These are phyloP conservation scores for Apiotrichum gamsii DNA, from an alignment of 1,284 basidiomycete genomes.

Conservation along the genomic window DNA sequence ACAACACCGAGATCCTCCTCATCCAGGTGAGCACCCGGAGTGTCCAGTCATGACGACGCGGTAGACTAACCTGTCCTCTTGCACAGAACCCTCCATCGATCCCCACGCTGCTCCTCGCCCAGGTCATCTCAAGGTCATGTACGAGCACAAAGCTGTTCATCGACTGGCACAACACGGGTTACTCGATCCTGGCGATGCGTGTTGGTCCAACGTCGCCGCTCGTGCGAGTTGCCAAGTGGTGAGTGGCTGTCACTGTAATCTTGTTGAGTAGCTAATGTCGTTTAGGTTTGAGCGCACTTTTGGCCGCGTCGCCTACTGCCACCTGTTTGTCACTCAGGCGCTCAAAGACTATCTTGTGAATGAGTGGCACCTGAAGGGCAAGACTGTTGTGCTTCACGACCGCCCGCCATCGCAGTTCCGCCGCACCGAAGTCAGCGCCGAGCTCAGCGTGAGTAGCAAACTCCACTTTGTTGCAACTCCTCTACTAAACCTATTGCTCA, in stretches of 20 bases:
- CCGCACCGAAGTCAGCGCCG: constrained; percentile 60
- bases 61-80: not conserved
- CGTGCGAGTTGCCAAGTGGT: constrained; percentile 71
- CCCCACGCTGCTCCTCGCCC: constrained; percentile 81
- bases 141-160: constrained; percentile 81
- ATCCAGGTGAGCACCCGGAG: constrained; percentile 63
- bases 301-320: constrained; percentile 73
- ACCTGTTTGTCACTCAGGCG: constrained; percentile 88
- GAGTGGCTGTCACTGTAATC: too few relatives aligned
- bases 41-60: not conserved
- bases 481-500: constrained; percentile 38
- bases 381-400: constrained; percentile 74
- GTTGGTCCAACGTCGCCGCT: constrained; percentile 63
- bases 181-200: constrained; percentile 81
- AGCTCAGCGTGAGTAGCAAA: constrained; percentile 55
- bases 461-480: too few relatives aligned
- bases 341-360: constrained; percentile 67
- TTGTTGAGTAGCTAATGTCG: too few relatives aligned
- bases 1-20: constrained; percentile 75
- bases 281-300: constrained; percentile 75
- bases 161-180: constrained; percentile 98
- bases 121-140: constrained; percentile 61
- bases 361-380: constrained; percentile 74
- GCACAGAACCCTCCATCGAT: constrained; percentile 93
- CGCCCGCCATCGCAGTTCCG: constrained; percentile 78